Conservation (phyloP, 208 protist species). For the Wallacemonas rigidus region DNA sequence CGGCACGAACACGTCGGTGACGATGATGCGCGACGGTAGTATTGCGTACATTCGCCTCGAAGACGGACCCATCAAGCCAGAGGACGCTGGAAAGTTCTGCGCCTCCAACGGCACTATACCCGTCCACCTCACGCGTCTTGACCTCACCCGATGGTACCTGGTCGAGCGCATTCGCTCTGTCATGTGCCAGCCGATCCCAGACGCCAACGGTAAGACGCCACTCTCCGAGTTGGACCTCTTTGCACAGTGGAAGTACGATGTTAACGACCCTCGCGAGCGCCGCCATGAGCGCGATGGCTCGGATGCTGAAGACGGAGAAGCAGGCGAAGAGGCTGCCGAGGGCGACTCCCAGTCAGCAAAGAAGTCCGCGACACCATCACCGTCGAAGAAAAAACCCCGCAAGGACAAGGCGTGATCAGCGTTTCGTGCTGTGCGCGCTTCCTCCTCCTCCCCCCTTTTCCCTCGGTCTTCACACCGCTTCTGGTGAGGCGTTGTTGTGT, state of each 20-base stretch:
- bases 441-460: background rate
- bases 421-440: background rate
- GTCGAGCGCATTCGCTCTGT: constrained; percentile 41
- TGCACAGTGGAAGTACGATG: constrained; percentile 76
- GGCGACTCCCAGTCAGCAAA: constrained; percentile 10
- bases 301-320: constrained; percentile 3
- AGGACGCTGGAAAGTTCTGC: constrained; percentile 27
- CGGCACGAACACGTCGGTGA: constrained; percentile 48
- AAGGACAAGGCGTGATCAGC: constrained; percentile 22
- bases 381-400: constrained; percentile 29
- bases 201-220: background rate
- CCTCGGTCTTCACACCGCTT: background rate
- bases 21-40: constrained; percentile 53
- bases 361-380: constrained; percentile 8
- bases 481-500: too few species aligned
- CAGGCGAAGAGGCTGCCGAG: constrained; percentile 17
- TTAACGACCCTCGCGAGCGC: constrained; percentile 61
- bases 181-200: constrained; percentile 27
- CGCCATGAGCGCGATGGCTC: constrained; percentile 26
- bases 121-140: constrained; percentile 6
- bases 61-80: constrained; percentile 10
- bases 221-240: constrained; percentile 63
- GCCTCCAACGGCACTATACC: constrained; percentile 38
- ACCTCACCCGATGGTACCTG: constrained; percentile 27
- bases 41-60: constrained; percentile 45